Conservation (phyloP, 2,329 filamentous ascomycete species). For the Mollisia scopiformis region DNA sequence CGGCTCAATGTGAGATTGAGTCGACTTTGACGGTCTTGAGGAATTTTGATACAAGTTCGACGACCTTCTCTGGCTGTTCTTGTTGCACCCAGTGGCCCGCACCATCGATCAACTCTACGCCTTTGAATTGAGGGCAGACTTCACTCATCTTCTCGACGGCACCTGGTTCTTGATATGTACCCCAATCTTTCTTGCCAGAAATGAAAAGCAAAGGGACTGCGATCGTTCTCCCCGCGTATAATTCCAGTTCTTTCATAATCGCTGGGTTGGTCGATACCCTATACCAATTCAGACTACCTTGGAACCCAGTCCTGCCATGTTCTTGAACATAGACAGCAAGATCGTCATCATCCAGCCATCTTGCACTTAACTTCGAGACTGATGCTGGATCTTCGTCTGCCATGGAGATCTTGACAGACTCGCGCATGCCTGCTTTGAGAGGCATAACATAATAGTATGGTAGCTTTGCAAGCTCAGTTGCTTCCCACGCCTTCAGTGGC, state of each 20-base stretch:
- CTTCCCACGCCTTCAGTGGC: slow-evolving; percentile 58
- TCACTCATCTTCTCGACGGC: slow-evolving; percentile 59
- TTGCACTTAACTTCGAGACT: slow-evolving; percentile 39
- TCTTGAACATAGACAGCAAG: slow-evolving; percentile 63
- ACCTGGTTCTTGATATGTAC: slow-evolving; percentile 68
- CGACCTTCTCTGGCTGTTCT: slow-evolving; percentile 60
- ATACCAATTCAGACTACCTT: slow-evolving; percentile 71
- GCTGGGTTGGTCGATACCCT: slow-evolving; percentile 56
- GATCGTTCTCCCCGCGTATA: slow-evolving; percentile 63
- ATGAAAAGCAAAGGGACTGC: slow-evolving; percentile 64
- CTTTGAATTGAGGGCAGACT: slow-evolving; percentile 56
- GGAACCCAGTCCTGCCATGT: slow-evolving; percentile 64
- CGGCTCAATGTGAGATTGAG: slow-evolving; percentile 6
- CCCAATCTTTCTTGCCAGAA: slow-evolving; percentile 67
- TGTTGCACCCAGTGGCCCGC: slow-evolving; percentile 75
- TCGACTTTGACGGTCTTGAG: slow-evolving; percentile 18
- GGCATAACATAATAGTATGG: slow-evolving; percentile 73
- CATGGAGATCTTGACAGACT: slow-evolving; percentile 59
- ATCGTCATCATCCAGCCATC: slow-evolving; percentile 62
- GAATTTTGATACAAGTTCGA: slow-evolving; percentile 49
- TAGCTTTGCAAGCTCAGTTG: slow-evolving; percentile 58
- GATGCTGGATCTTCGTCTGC: slow-evolving; percentile 46
- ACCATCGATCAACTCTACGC: slow-evolving; percentile 55
- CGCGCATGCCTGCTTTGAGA: slow-evolving; percentile 58
- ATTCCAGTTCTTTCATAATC: slow-evolving; percentile 52